phyloP scores from a whole-genome alignment of 495 filamentous ascomycete species.

The Penicillium robsamsonii region DNA sequence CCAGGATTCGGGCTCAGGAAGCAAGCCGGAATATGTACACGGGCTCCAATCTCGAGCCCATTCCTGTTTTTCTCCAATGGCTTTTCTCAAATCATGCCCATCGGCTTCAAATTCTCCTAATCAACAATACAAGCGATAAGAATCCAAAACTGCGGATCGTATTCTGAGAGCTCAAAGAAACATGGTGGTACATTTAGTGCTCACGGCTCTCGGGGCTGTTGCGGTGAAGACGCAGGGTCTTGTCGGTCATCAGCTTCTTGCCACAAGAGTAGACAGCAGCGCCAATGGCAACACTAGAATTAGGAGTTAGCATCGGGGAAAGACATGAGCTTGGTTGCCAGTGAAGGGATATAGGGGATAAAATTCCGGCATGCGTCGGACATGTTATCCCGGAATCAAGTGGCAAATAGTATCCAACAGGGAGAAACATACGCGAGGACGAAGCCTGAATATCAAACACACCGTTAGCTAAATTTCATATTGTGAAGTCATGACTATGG shows the following conservation, averaged over 20 bases:
- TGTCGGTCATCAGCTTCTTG: slow-evolving; percentile 83
- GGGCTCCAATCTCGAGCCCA: slow-evolving; percentile 31
- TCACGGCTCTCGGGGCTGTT: slow-evolving; percentile 50
- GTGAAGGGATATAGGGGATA: slow-evolving; percentile 10
- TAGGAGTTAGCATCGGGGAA: slow-evolving; percentile 26
- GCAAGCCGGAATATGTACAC: slow-evolving; percentile 45
- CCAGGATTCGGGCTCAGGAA: slow-evolving; percentile 32
- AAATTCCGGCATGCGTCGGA: slow-evolving; percentile 12
- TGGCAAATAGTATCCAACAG: slow-evolving; percentile 18
- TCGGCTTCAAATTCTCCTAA: slow-evolving; percentile 29
- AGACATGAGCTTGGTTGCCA: slow-evolving; percentile 1
- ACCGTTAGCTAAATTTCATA: slow-evolving; percentile 21
- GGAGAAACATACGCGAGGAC: slow-evolving; percentile 66
- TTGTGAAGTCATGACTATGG: neutral
- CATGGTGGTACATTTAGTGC: slow-evolving; percentile 47
- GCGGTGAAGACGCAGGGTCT: slow-evolving; percentile 76
- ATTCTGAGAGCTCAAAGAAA: slow-evolving; percentile 37
- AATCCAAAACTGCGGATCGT: slow-evolving; percentile 32
- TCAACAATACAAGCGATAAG: slow-evolving; percentile 37
- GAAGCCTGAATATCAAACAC: slow-evolving; percentile 56
- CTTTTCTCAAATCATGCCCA: slow-evolving; percentile 19
- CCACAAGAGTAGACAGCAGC: slow-evolving; percentile 76
- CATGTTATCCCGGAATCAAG: slow-evolving; percentile 17
- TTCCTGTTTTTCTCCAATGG: slow-evolving; percentile 19
- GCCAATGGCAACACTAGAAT: slow-evolving; percentile 58